Conservation (phyloP, 192 early-diverging fungal species). For the Backusella sp. region DNA sequence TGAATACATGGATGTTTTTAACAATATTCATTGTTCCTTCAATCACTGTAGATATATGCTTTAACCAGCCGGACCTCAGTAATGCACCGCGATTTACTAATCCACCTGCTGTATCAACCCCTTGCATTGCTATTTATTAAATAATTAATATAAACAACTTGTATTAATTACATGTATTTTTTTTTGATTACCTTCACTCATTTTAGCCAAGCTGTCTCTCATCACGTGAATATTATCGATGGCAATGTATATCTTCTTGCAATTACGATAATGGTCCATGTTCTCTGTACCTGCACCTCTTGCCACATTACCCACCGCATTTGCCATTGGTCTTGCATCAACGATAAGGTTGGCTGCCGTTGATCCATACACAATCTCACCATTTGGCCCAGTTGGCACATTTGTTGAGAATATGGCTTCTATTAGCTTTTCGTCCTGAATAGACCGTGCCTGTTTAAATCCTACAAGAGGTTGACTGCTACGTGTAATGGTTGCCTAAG, state of each 20-base stretch:
- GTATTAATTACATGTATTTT: too few species aligned
- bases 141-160: not conserved
- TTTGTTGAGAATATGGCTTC: constrained; percentile 84
- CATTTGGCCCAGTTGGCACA: constrained; percentile 42
- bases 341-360: constrained; percentile 79
- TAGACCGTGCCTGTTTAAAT: constrained; percentile 89
- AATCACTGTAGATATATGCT: constrained; percentile 80
- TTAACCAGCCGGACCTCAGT: constrained; percentile 82
- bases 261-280: constrained; percentile 89
- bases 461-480: constrained; percentile 96
- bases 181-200: constrained; percentile 71
- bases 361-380: constrained; percentile 49
- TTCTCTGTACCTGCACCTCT: constrained; percentile 95
- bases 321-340: constrained; percentile 93
- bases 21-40: constrained; percentile 82
- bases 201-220: constrained; percentile 79
- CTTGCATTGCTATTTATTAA: constrained; percentile 45
- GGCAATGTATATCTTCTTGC: constrained; percentile 83
- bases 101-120: constrained; percentile 40
- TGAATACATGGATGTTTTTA: constrained; percentile 68
- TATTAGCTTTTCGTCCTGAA: constrained; percentile 97
- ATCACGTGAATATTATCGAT: constrained; percentile 99
- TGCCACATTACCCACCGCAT: constrained; percentile 90
- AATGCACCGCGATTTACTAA: constrained; percentile 50
- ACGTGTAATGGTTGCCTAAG: constrained; percentile 83